Percentiles rank a stretch among this genome's conserved stretches.
phyloP scores from a whole-genome alignment of 2,329 filamentous ascomycete species.

The Fusarium devonianum region DNA sequence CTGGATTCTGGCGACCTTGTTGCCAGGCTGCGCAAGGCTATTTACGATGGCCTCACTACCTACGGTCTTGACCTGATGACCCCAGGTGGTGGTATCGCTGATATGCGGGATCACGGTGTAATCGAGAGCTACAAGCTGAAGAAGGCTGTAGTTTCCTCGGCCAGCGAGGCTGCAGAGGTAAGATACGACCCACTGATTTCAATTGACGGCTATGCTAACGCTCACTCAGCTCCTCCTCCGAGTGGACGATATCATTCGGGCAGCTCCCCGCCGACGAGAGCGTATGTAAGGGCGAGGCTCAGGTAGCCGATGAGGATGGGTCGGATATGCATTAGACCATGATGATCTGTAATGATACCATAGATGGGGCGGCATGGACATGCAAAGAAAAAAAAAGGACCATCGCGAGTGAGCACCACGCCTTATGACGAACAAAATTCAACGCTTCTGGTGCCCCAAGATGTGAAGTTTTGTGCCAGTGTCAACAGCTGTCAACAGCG shows the following conservation, averaged over 20 bases:
- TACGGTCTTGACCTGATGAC: slow-evolving; percentile 89
- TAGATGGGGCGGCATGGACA: slow-evolving; percentile 44
- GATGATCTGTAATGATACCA: slow-evolving; percentile 51
- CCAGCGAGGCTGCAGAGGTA: slow-evolving; percentile 95
- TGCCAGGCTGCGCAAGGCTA: slow-evolving; percentile 86
- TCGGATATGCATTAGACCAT: slow-evolving; percentile 42
- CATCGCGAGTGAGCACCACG: slow-evolving; percentile 36
- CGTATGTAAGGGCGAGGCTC: slow-evolving; percentile 46
- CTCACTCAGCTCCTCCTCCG: slow-evolving; percentile 77
- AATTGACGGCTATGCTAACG: slow-evolving; percentile 29
- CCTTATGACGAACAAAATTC: slow-evolving; percentile 26
- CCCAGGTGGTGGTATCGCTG: slow-evolving; percentile 88
- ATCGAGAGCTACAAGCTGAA: slow-evolving; percentile 99
- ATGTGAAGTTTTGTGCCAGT: slow-evolving; percentile 19
- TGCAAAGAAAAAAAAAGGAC: slow-evolving; percentile 41
- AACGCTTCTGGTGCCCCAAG: neutral
- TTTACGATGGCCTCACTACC: slow-evolving; percentile 92
- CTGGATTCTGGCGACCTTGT: slow-evolving; percentile 95
- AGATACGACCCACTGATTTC: slow-evolving; percentile 44
- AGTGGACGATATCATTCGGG: slow-evolving; percentile 97
- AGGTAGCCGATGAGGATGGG: slow-evolving; percentile 32
- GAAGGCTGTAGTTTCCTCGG: slow-evolving; percentile 94
- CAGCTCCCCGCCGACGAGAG: slow-evolving; percentile 73
- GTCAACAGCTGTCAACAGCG: slow-evolving; percentile 2
- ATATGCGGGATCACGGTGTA: slow-evolving; percentile 95